phyloP scores from a whole-genome alignment of 495 filamentous ascomycete genomes.

The Aspergillus ostianus region DNA sequence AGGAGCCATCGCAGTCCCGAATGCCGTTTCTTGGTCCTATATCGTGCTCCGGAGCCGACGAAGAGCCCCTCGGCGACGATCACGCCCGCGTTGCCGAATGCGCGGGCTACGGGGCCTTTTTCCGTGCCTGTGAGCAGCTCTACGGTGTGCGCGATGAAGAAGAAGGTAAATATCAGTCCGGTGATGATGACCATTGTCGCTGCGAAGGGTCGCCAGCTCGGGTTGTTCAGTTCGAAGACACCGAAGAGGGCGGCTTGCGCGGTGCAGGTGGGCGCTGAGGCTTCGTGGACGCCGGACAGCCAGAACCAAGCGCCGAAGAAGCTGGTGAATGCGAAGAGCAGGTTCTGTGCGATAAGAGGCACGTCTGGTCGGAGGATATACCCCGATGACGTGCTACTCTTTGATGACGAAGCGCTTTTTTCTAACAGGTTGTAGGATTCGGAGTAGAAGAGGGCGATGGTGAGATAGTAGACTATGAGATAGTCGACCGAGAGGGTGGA shows the following conservation, averaged over 20 bases:
- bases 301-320: slow-evolving; percentile 7
- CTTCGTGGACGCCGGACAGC: background rate
- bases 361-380: slow-evolving; percentile 1
- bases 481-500: background rate
- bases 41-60: background rate
- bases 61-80: background rate
- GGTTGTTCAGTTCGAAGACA: background rate
- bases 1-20: background rate
- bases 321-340: background rate
- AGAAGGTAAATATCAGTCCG: background rate
- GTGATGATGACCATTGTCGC: background rate
- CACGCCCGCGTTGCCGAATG: background rate
- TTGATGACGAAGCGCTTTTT: background rate
- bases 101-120: background rate
- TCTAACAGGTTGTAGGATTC: slow-evolving; percentile 2
- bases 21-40: background rate
- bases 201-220: background rate
- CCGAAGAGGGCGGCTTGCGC: background rate
- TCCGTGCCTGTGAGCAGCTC: background rate
- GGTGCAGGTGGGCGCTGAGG: background rate
- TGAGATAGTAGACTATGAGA: slow-evolving; percentile 2
- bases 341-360: background rate
- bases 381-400: background rate
- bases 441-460: slow-evolving; percentile 1
- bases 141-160: background rate